Evolutionary conservation across 163 green algal species (phyloP), one percentile per base, ranked within the genome.

Genomic region (Prototheca cutis): DNA sequence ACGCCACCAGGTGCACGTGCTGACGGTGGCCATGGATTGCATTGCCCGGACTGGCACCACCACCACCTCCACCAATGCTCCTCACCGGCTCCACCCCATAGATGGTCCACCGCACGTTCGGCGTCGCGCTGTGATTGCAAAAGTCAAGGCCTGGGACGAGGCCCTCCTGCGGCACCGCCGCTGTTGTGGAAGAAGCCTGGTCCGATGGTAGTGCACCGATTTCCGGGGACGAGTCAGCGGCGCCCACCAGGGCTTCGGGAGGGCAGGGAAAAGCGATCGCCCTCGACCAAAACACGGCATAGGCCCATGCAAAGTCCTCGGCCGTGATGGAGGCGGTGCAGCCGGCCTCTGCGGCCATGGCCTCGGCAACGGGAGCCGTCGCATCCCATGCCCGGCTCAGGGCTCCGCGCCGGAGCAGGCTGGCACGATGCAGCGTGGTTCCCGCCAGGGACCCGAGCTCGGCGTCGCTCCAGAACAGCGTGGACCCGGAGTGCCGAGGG

Each of bases 111-210:
- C 80, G 82, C 69, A 71, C 82, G 31, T 68, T 45, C 1, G 80
- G 51, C 47, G 40, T 28, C 8, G n/a, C 25, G 29, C 31, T 67
- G 67, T 94, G 87, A 67, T 95, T 94, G 60, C 66, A 80, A 62
- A 95, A 91, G 68, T 95, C 88, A 31, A 94, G 70, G 2, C 88
- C 88, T 18, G 87, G 88, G 30, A 95, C 78, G 3, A 95, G 58
- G 21, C 74, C 79, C 56, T 93, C 83, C 47, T 65, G 39, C 47
- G 76, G 42, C n/a, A n/a, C n/a, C n/a, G n/a, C n/a, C n/a, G n/a
- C n/a, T n/a, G n/a, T n/a, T n/a, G n/a, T n/a, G n/a, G n/a, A n/a
- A n/a, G n/a, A n/a, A n/a, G 42, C 42, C 6, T 19, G 42, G 42
- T 17, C 42, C 60, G 3, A 59, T 49, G 19, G 79, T 40, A 25